phyloP scores from a whole-genome alignment of 2,329 filamentous ascomycete genomes.

The Colletotrichum sp. region DNA sequence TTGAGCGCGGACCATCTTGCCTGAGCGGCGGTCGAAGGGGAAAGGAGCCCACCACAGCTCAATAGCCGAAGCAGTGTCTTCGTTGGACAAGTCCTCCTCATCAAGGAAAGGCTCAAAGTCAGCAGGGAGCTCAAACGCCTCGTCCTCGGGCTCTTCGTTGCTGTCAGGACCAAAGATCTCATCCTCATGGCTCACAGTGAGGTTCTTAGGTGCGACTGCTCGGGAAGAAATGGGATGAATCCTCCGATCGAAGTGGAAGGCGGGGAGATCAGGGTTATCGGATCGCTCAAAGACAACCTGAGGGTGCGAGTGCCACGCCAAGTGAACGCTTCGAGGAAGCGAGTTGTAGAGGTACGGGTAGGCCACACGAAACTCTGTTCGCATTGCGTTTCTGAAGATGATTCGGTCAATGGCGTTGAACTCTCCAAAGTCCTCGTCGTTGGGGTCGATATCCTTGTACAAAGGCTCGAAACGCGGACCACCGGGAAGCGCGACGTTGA shows the following conservation, averaged over 20 bases:
- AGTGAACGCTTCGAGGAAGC: constrained; percentile 88
- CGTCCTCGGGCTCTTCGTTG: constrained; percentile 76
- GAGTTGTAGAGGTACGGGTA: constrained; percentile 98
- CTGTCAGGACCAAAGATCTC: constrained; percentile 86
- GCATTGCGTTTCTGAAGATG: constrained; percentile 94
- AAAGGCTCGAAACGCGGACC: constrained; percentile 95
- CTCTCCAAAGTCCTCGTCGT: constrained; percentile 98
- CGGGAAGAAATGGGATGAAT: constrained; percentile 98
- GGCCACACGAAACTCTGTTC: constrained; percentile 93
- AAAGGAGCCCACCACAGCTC: constrained; percentile 98
- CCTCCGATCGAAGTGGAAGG: constrained; percentile 97
- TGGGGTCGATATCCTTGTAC: constrained; percentile 98
- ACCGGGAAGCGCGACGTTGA: constrained; percentile 97
- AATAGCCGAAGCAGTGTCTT: constrained; percentile 90
- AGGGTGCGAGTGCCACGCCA: constrained; percentile 93
- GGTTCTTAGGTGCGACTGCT: constrained; percentile 91
- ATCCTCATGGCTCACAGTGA: constrained; percentile 92
- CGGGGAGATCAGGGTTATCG: constrained; percentile 87
- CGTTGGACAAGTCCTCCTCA: constrained; percentile 87
- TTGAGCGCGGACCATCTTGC: constrained; percentile 94
- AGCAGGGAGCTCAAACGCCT: constrained; percentile 82
- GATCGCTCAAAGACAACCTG: constrained; percentile 90
- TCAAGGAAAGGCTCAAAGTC: constrained; percentile 87
- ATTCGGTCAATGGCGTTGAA: constrained; percentile 99
- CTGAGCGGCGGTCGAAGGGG: constrained; percentile 92